phyloP scores from a whole-genome alignment of 768 basidiomycete genomes.

The Amanita muscaria region DNA sequence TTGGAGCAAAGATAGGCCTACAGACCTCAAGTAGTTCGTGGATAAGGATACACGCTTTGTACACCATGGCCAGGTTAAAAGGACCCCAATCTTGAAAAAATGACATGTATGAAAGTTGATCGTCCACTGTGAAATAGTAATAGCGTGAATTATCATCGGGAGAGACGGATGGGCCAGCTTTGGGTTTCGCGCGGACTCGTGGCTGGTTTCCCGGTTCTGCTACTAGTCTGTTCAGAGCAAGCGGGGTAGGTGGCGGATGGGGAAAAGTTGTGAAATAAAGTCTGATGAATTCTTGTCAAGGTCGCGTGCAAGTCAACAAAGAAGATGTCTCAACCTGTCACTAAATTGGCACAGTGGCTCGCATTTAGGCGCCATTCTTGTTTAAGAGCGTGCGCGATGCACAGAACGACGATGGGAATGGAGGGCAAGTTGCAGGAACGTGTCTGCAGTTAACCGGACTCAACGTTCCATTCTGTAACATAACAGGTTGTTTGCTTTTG shows the following conservation, averaged over 20 bases:
- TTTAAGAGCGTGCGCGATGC: slow-evolving; percentile 10
- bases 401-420: slow-evolving; percentile 15
- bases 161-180: slow-evolving; percentile 51
- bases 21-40: slow-evolving; percentile 78
- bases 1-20: slow-evolving; percentile 18
- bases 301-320: slow-evolving; percentile 11
- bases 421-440: slow-evolving; percentile 15
- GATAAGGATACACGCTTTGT: slow-evolving; percentile 85
- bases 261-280: slow-evolving; percentile 89
- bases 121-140: slow-evolving; percentile 90
- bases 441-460: neutral
- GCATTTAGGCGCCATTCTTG: slow-evolving; percentile 43
- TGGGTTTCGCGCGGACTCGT: slow-evolving; percentile 51
- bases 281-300: slow-evolving; percentile 28
- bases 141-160: slow-evolving; percentile 71
- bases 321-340: slow-evolving; percentile 48
- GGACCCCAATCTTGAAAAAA: slow-evolving; percentile 97
- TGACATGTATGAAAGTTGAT: slow-evolving; percentile 84
- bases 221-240: slow-evolving; percentile 52
- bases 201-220: slow-evolving; percentile 47
- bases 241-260: slow-evolving; percentile 59
- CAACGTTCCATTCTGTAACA: slow-evolving; percentile 2
- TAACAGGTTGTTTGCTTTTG: slow-evolving; percentile 5
- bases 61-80: slow-evolving; percentile 86
- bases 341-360: slow-evolving; percentile 75